phyloP scores from a whole-genome alignment of 352 stramenopile species.

The Phytophthora aleatoria region DNA sequence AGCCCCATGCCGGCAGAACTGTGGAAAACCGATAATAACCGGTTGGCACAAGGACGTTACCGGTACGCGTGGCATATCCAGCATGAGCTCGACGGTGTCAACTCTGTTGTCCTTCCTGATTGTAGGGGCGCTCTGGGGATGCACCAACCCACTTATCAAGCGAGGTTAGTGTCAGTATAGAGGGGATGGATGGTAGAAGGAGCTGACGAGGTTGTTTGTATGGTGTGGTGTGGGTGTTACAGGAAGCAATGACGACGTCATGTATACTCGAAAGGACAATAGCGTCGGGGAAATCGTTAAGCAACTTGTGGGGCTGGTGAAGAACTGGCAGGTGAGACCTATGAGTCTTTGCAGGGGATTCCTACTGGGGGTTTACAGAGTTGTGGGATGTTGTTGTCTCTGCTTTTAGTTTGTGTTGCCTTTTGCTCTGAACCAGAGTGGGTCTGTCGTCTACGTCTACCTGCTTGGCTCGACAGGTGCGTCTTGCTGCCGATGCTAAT shows the following conservation, averaged over 20 bases:
- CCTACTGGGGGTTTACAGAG: neutral
- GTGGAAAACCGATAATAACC: slow-evolving; percentile 24
- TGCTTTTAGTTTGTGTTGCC: slow-evolving; percentile 75
- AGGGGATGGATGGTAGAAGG: no score
- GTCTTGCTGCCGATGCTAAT: neutral
- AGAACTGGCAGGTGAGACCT: slow-evolving; percentile 73
- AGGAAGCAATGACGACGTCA: slow-evolving; percentile 57
- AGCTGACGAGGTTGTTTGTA: neutral
- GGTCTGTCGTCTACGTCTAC: slow-evolving; percentile 81
- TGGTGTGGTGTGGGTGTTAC: neutral
- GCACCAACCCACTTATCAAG: slow-evolving; percentile 88
- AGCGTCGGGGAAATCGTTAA: slow-evolving; percentile 51
- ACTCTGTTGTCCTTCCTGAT: slow-evolving; percentile 83
- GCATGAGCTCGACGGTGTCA: slow-evolving; percentile 29
- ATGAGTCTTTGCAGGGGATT: neutral
- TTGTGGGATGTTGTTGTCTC: neutral
- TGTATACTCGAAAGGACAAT: slow-evolving; percentile 71
- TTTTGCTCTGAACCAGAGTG: slow-evolving; percentile 84
- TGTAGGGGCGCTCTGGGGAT: slow-evolving; percentile 86
- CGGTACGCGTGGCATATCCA: slow-evolving; percentile 23
- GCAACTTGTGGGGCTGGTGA: slow-evolving; percentile 52
- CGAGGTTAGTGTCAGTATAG: slow-evolving; percentile 35
- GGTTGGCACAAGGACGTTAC: slow-evolving; percentile 11
- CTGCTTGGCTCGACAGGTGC: slow-evolving; percentile 74
- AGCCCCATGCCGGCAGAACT: neutral